Conservation (phyloP, 176 grass and related monocot genomes). For the Cenchrus americanus region DNA sequence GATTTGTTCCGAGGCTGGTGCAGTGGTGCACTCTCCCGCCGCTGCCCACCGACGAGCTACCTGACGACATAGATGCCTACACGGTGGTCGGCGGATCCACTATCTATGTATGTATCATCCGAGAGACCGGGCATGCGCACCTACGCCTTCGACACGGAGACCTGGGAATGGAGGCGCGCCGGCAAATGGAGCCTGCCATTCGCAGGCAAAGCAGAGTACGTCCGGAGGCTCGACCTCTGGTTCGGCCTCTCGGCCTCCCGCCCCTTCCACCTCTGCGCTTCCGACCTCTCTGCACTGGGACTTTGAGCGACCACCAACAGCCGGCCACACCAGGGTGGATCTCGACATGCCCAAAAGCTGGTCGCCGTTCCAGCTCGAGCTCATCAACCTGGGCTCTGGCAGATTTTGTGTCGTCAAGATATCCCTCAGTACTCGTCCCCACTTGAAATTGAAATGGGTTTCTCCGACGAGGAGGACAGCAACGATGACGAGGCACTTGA, state of each 20-base stretch:
- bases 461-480: not conserved
- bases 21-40: not conserved
- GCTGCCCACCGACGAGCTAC: too few relatives aligned
- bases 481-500: not conserved
- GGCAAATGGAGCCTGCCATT: constrained; percentile 2
- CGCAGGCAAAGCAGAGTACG: not conserved
- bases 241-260: not conserved
- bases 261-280: not conserved
- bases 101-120: not conserved
- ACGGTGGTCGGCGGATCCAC: not conserved
- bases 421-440: not conserved
- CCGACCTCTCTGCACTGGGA: not conserved
- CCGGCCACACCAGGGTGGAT: not conserved
- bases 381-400: constrained; percentile 25
- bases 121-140: not conserved
- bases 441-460: not conserved
- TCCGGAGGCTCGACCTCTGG: constrained; percentile 9
- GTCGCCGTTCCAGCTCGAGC: not conserved
- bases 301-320: not conserved
- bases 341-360: constrained; percentile 3
- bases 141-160: not conserved
- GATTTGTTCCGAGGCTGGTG: not conserved
- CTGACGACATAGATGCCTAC: not conserved
- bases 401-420: constrained; percentile 19
- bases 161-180: not conserved